Evolutionary conservation across 129 eudicot species (phyloP), one percentile per base, ranked within the genome.

Genomic region (Tanacetum coccineum): DNA sequence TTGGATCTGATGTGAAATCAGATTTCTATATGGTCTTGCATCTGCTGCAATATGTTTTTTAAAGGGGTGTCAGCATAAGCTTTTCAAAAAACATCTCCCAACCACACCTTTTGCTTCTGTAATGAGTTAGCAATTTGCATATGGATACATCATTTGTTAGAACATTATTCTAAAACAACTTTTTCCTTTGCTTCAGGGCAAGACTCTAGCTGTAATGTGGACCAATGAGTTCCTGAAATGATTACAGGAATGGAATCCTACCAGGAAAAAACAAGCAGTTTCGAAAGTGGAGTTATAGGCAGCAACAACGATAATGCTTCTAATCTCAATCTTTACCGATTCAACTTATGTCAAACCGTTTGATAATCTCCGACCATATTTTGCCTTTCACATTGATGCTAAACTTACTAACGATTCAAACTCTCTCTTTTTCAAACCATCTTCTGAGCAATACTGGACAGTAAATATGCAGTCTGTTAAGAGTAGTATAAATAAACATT

Each of bases 371-470:
- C 65, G 76, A 13, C 72, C 57, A 70, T 26, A 3, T 26, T 26
- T 4, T 26, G 30, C 30, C 30, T 26, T 26, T 26, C 72, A 76
- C 63, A 68, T 46, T 21, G 79, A 57, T 12, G 59, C 49, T 6
- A 76, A 76, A 45, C 76, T 75, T 74, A 67, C 79, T 44, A 77
- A 70, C 61, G 30, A 26, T 26, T 3, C 4, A 4, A 26, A 26
- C 30, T 74, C 86, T 26, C 47, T 68, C 18, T 78, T 71, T 73
- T 69, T n/a, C 13, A 36, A 67, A 61, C 68, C 74, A 25, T 68
- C 87, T 30, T 70, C 82, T 13, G 95, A 83, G 72, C 80, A 72
- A 21, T 66, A 72, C 69, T 82, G 75, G 83, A 52, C 67, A 56
- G 86, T 79, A 25, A 74, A 66, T 62, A 20, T 68, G 62, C 83